Evolutionary conservation across 768 basidiomycete genomes (phyloP), one percentile per base, ranked within the genome.

Genomic region (Serendipita sp.): DNA sequence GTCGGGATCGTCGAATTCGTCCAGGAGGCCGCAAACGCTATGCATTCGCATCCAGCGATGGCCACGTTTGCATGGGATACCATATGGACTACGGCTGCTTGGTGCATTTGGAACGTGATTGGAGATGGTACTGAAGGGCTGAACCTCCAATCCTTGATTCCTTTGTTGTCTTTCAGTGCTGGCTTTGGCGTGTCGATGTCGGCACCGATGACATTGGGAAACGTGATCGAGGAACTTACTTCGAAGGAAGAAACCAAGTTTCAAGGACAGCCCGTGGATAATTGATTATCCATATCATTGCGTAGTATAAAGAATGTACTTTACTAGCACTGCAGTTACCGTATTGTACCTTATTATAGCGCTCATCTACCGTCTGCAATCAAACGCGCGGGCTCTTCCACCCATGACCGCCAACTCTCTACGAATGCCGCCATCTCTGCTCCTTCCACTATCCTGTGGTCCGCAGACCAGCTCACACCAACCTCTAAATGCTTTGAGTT

Each of bases 361-460:
- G 48, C n/a, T 38, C 51, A 69, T 34, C 66, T 47, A 11, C 75
- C 76, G 53, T 79, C 78, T 2, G 69, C 88, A 68, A 90, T 80
- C 66, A 91, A 70, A 72, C 86, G 77, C 72, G 79, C 81, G 2
- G 92, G 92, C 1, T 75, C 72, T 75, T 92, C 90, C 15, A 92
- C 86, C 78, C 83, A 89, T 15, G 74, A 76, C 66, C 90, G 81
- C 91, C 91, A 94, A 47, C 79, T 77, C 76, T 92, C 89, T 66
- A 91, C 86, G 72, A 94, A 91, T 68, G 88, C 89, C 63, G 88
- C 89, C 67, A 94, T 72, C 75, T 94, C 91, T 1, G 90, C 91
- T 3, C 91, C 91, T 71, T 94, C 91, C 8, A 92, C 83, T 4
- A 94, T 83, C 15, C 91, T 76, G 74, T 94, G 92, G 69, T 94